phyloP scores from a whole-genome alignment of 1,139 yeast species.

The Groenewaldozyma sp. region DNA sequence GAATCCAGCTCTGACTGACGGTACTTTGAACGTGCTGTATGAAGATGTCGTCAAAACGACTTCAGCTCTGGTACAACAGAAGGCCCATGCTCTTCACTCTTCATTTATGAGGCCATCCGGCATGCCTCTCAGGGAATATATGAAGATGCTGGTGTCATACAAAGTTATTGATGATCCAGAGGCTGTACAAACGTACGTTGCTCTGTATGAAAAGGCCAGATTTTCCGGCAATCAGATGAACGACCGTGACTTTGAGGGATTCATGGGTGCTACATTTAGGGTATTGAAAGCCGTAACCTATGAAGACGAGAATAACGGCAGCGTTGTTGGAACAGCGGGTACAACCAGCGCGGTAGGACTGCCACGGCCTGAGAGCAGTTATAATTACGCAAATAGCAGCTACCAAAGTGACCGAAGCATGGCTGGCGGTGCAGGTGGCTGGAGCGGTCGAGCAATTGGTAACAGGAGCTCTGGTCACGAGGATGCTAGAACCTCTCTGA shows the following conservation, averaged over 20 bases:
- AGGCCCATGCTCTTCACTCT: slow-evolving; percentile 39
- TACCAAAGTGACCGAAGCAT: no score
- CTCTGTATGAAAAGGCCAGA: slow-evolving; percentile 59
- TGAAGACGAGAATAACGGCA: slow-evolving; percentile 1
- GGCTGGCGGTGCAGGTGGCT: no score
- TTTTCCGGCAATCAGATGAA: slow-evolving; percentile 57
- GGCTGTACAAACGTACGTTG: slow-evolving; percentile 34
- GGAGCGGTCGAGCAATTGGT: no score
- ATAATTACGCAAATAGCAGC: no score
- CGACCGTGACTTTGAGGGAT: slow-evolving; percentile 46
- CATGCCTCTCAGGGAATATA: slow-evolving; percentile 43
- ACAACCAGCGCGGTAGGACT: no score
- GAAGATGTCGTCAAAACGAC: slow-evolving; percentile 46
- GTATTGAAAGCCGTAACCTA: slow-evolving; percentile 14
- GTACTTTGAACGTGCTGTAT: slow-evolving; percentile 49
- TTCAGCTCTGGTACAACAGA: slow-evolving; percentile 30
- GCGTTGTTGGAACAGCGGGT: no score
- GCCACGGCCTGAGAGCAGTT: no score
- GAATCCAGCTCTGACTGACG: slow-evolving; percentile 32
- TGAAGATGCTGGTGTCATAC: slow-evolving; percentile 31
- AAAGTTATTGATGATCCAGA: slow-evolving; percentile 17
- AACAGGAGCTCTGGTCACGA: no score
- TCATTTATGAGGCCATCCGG: slow-evolving; percentile 32
- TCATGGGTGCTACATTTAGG: slow-evolving; percentile 40
- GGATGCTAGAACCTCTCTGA: no score